Evolutionary conservation across 768 basidiomycete species (phyloP), one percentile per base, ranked within the genome.

Genomic region (Tephrocybe sp.): DNA sequence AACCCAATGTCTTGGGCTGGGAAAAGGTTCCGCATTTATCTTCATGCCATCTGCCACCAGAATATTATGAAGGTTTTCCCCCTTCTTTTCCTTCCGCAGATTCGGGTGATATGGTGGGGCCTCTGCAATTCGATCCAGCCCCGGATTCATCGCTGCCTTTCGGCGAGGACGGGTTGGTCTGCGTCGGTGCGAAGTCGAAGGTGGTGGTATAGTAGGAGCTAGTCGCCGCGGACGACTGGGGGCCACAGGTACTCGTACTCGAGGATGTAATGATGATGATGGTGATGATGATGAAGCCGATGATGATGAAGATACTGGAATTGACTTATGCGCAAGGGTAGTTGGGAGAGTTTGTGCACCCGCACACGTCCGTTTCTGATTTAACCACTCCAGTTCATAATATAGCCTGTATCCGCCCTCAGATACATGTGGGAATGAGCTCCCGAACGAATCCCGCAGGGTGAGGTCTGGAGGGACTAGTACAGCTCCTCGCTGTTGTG

Each of bases 391-490:
- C 45, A 60, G 57, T 12, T 59, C 56, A 54, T 75, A 76, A 50
- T 72, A 76, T 50, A 60, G 63, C 19, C 55, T 67, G 58, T 76
- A 76, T n/a, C 72, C 73, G 15, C 74, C 74, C 19, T 61, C 57
- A 2, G 67, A 61, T 24, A 76, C 69, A 4, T 60, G 60, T 7
- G 73, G 73, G 51, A 76, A 74, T 0, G 73, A 72, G 18, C 60
- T 64, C 27, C 56, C 57, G 49, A 73, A 69, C 30, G 64, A 65
- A 47, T 66, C 65, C 60, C 68, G 69, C 47, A 68, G 66, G 9
- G 61, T 49, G 7, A 73, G 62, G 29, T 69, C 68, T 15, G 73
- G 73, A 7, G 73, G 69, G 16, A 63, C 54, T 15, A 43, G 48
- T 18, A 30, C 41, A n/a, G n/a, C n/a, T n/a, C 19, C 13, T n/a